Evolutionary conservation across 2,329 filamentous ascomycete genomes (phyloP), one percentile per base, ranked within the genome.

Genomic region (Aspergillus quadrilineatus): DNA sequence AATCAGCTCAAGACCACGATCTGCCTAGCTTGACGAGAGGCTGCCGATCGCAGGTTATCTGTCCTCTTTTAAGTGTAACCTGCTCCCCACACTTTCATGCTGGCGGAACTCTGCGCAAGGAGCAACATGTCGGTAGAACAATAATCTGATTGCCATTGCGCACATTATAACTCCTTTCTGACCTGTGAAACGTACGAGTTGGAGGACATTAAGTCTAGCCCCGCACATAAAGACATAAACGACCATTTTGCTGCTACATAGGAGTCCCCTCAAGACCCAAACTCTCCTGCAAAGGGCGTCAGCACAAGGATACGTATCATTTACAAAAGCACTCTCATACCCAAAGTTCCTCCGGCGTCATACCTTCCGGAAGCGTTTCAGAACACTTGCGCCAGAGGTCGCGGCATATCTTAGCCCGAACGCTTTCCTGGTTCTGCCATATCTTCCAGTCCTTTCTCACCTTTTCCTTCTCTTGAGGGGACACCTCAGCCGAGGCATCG

Each of bases 351-450:
- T 74, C 76, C 58, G 67, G 74, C 22, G 64, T 73, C 69, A 79
- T 77, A 43, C 71, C 73, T 55, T 81, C 79, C 32, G 77, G 72
- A 60, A 84, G 57, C 30, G 73, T 65, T 44, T 79, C 80, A 56
- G 75, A 75, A 60, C 82, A 78, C 55, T 70, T 65, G 49, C 61
- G 70, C 82, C 82, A 85, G 62, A 84, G 64, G 58, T 82, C 78
- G 48, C 62, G 67, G 50, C 75, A 78, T 61, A 85, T 81, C 65
- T 70, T 78, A 68, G 75, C 75, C 57, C 82, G 77, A 45, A 67
- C 66, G 30, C 55, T 65, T 39, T 70, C 74, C 44, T 75, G 68
- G 28, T 53, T 67, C 50, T 67, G 67, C 79, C 80, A 82, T 60
- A 68, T 69, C 60, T 70, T 76, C 71, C 77, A 79, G 55, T 80